Conservation (phyloP, 1,284 basidiomycete genomes). For the Phellopilus nigrolimitatus region DNA sequence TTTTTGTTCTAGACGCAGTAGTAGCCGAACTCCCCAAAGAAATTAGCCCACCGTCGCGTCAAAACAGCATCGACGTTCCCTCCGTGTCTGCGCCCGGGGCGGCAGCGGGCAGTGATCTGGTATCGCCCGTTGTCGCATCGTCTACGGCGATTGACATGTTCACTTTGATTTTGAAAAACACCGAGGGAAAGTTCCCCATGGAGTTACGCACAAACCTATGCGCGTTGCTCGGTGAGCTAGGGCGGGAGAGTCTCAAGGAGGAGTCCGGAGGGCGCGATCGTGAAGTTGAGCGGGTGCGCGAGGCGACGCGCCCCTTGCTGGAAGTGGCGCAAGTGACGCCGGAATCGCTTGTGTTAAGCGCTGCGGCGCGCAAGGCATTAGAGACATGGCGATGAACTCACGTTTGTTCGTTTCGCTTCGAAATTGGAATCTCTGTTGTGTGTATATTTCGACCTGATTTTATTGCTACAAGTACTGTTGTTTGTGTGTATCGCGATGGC, state of each 20-base stretch:
- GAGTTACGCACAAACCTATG: constrained; percentile 74
- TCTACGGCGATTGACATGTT: constrained; percentile 63
- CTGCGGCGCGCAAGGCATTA: constrained; percentile 22
- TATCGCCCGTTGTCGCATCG: constrained; percentile 39
- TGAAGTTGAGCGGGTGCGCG: constrained; percentile 45
- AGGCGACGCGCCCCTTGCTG: constrained; percentile 44
- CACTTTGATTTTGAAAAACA: constrained; percentile 47
- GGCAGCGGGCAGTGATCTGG: constrained; percentile 22
- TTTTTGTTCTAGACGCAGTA: constrained; percentile 56
- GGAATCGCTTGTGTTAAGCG: constrained; percentile 18
- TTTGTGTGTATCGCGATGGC: too few relatives aligned
- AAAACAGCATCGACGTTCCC: constrained; percentile 41
- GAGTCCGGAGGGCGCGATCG: constrained; percentile 31
- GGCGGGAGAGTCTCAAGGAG: constrained; percentile 42
- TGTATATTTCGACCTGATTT: background rate
- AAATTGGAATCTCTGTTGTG: background rate
- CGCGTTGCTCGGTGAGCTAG: constrained; percentile 60
- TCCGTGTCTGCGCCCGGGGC: constrained; percentile 35
- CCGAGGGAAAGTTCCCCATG: constrained; percentile 46
- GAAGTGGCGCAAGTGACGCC: constrained; percentile 31
- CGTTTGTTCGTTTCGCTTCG: background rate
- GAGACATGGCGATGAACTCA: constrained; percentile 19
- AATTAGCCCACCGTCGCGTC: constrained; percentile 31
- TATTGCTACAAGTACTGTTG: background rate
- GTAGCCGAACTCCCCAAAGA: constrained; percentile 48